A percentile compares a stretch with the other conserved stretches of the same genome.
Evolutionary conservation across 2,329 filamentous ascomycete species (phyloP).

Genomic region (Pseudogymnoascus sp.): DNA sequence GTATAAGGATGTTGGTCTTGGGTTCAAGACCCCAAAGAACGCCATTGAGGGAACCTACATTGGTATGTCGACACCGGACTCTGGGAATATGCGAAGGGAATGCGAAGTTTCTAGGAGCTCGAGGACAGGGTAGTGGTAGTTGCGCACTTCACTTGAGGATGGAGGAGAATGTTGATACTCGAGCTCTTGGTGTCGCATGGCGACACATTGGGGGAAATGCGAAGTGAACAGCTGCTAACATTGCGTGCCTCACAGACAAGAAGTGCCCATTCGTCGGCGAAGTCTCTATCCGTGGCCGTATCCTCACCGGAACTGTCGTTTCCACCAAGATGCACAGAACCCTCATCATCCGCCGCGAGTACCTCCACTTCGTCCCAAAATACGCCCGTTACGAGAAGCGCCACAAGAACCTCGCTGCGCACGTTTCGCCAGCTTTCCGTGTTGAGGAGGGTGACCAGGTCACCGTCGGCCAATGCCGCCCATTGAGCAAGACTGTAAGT

Average conservation of each 20-base stretch:
- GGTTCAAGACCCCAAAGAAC: slow-evolving; percentile 96
- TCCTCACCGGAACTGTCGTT: slow-evolving; percentile 97
- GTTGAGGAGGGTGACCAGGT: slow-evolving; percentile 99
- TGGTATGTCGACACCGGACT: slow-evolving; percentile 57
- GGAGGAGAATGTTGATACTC: neutral
- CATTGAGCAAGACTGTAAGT: slow-evolving; percentile 98
- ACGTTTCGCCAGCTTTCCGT: slow-evolving; percentile 99
- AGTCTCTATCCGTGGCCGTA: slow-evolving; percentile 99
- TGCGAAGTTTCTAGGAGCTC: neutral
- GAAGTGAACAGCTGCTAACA: slow-evolving; percentile 17
- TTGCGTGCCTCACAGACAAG: slow-evolving; percentile 65
- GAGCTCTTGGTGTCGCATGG: slow-evolving; percentile 4
- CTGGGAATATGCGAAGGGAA: neutral
- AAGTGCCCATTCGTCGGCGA: slow-evolving; percentile 99
- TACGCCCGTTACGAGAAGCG: slow-evolving; percentile 99
- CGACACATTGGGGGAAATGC: neutral
- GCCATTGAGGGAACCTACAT: slow-evolving; percentile 99
- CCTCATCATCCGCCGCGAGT: slow-evolving; percentile 98
- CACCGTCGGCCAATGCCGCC: slow-evolving; percentile 98
- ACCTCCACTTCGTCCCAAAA: slow-evolving; percentile 99
- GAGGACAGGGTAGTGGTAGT: neutral
- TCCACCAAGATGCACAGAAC: slow-evolving; percentile 99
- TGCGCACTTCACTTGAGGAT: neutral
- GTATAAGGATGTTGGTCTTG: slow-evolving; percentile 99
- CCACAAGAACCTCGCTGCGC: slow-evolving; percentile 99